Evolutionary conservation across 2,329 filamentous ascomycete species (phyloP), one percentile per base, ranked within the genome.

Genomic region (Monosporascus sp.): DNA sequence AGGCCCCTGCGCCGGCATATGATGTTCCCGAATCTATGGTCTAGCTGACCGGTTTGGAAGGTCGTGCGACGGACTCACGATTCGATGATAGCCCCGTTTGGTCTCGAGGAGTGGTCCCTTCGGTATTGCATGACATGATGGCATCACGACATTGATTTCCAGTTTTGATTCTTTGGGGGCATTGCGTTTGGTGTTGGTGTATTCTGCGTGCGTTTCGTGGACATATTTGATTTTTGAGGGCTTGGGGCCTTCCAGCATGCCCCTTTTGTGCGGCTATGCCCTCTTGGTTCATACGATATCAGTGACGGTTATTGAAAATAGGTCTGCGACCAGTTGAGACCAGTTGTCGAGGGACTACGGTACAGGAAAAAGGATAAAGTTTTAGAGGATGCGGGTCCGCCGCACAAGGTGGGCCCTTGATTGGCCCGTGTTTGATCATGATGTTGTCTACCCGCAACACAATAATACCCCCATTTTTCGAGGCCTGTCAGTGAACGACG

Each of bases 141-240:
- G 57, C 52, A 59, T 52, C 59, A 56, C 54, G 61, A 57, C 56
- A 60, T 60, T 61, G 55, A 54, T 49, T 53, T 61, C 58, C 48
- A 50, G 50, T 55, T 52, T 63, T 60, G 57, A 55, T 62, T 61
- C 59, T 62, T 58, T 52, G 58, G 61, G 52, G 61, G 65, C 65
- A 68, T 68, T 60, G 63, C 65, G 65, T 64, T 64, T 49, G 65
- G 65, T 60, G 64, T 66, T 65, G 57, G 60, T 65, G 63, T 64
- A 58, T 62, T 52, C 37, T 56, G 51, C 48, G 47, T 52, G 48
- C 57, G 57, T 52, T 59, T 55, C 60, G 47, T 63, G 63, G 52
- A 61, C 61, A 65, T 60, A 63, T 40, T 64, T 63, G 51, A 53
- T 47, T 43, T 46, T 46, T 14, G 17, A 27, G 22, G 43, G 43